Conservation (phyloP, 768 basidiomycete species). For the Suillus variegatus region DNA sequence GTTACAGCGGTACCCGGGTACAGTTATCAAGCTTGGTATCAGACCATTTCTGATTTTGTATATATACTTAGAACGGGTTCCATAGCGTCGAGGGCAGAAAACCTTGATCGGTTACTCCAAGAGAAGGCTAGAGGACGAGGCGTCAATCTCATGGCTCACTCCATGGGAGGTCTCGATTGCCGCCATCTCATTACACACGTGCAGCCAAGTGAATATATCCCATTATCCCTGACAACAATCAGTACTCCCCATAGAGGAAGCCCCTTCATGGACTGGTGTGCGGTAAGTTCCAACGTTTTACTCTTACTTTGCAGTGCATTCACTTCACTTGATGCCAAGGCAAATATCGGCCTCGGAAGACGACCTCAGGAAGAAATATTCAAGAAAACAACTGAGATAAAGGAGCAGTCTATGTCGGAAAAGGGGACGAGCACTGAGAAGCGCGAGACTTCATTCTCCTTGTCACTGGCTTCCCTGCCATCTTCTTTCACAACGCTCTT, state of each 20-base stretch:
- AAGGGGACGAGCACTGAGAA: slow-evolving; percentile 17
- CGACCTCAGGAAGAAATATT: slow-evolving; percentile 30
- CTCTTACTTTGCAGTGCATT: slow-evolving; percentile 7
- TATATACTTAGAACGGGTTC: slow-evolving; percentile 74
- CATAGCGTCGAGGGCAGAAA: slow-evolving; percentile 75
- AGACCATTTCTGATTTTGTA: neutral
- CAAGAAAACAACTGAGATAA: slow-evolving; percentile 6
- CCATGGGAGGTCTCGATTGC: slow-evolving; percentile 97
- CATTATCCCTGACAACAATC: slow-evolving; percentile 85
- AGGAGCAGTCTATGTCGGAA: neutral
- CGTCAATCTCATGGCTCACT: slow-evolving; percentile 93
- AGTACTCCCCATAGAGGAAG: slow-evolving; percentile 95
- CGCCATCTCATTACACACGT: slow-evolving; percentile 89
- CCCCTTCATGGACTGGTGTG: slow-evolving; percentile 99
- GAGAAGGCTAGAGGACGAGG: slow-evolving; percentile 69
- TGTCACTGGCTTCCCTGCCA: slow-evolving; percentile 67
- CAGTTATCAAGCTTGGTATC: slow-evolving; percentile 26
- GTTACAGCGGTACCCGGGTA: slow-evolving; percentile 94
- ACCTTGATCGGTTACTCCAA: slow-evolving; percentile 72
- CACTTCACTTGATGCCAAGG: slow-evolving; percentile 42
- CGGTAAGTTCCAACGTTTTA: slow-evolving; percentile 47
- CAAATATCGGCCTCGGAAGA: slow-evolving; percentile 90
- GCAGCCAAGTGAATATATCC: slow-evolving; percentile 78
- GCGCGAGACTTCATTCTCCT: slow-evolving; percentile 37
- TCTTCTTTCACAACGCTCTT: slow-evolving; percentile 87